Conservation (phyloP, 2,329 filamentous ascomycete species). For the Ascochyta fabae region DNA sequence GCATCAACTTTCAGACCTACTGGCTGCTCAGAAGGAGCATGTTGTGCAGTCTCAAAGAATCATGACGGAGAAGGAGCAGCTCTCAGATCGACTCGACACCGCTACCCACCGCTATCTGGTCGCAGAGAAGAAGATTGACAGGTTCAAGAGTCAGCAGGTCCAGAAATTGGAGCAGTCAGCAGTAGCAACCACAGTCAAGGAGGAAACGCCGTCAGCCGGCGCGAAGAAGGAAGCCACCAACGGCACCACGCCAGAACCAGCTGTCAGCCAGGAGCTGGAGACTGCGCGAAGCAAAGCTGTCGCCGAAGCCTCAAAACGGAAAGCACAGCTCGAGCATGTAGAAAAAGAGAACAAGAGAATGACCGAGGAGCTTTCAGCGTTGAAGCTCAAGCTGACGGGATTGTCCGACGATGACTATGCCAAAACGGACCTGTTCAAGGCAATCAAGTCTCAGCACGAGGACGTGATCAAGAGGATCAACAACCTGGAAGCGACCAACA, state of each 20-base stretch:
- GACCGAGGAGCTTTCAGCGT: slow-evolving; percentile 78
- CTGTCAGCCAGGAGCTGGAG: slow-evolving; percentile 71
- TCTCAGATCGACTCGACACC: slow-evolving; percentile 85
- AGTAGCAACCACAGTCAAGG: slow-evolving; percentile 37
- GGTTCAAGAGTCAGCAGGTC: slow-evolving; percentile 85
- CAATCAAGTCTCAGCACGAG: slow-evolving; percentile 86
- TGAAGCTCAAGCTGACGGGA: slow-evolving; percentile 71
- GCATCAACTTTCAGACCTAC: slow-evolving; percentile 72
- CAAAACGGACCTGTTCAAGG: slow-evolving; percentile 91
- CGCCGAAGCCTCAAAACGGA: slow-evolving; percentile 80
- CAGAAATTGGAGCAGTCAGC: slow-evolving; percentile 92
- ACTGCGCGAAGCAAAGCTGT: slow-evolving; percentile 77
- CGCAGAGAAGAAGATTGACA: slow-evolving; percentile 92
- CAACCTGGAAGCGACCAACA: slow-evolving; percentile 86
- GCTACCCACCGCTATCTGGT: slow-evolving; percentile 92
- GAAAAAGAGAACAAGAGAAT: slow-evolving; percentile 77
- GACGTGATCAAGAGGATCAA: slow-evolving; percentile 93
- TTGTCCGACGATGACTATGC: slow-evolving; percentile 93
- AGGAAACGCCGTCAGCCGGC: slow-evolving; percentile 53
- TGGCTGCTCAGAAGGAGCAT: slow-evolving; percentile 84
- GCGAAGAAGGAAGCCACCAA: slow-evolving; percentile 62
- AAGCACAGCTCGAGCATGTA: slow-evolving; percentile 82
- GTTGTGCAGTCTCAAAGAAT: slow-evolving; percentile 77
- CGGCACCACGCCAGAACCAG: slow-evolving; percentile 63
- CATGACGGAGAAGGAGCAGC: slow-evolving; percentile 78